Evolutionary conservation across 192 early-diverging fungal genomes (phyloP), one percentile per base, ranked within the genome.

Genomic region (Rhizophlyctis rosea): DNA sequence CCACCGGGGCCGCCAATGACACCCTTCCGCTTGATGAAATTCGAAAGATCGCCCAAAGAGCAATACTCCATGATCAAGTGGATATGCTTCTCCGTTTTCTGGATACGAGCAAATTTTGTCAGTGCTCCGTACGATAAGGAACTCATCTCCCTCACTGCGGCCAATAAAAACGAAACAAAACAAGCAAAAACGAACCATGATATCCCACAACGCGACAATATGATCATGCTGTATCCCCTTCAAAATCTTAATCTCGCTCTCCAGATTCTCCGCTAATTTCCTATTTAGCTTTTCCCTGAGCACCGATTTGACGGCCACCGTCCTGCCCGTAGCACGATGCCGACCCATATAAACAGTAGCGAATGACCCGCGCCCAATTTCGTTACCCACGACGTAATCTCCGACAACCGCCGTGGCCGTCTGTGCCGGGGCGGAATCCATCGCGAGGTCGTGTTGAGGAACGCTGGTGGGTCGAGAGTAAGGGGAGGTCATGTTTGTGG

Each of bases 51-150:
- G 34, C 97, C 97, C 63, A 94, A 62, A n/a, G 87, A 81, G 71
- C 97, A 99, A 62, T 89, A 99, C 72, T 99, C 95, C 95, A 99
- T 97, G 13, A 99, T 81, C 51, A 99, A 78, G 69, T 98, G 90
- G 51, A 99, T 97, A 65, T 96, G 90, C 56, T 86, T 87, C 51
- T 90, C 88, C 9, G 92, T 90, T 84, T 96, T 95, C 88, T 91
- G 61, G 50, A 28, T 4, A 29, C 3, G 18, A 47, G 53, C 39
- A 49, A 4, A 35, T 34, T 29, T 70, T 14, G 34, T 31, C 14
- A 73, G 50, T 28, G 24, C 24, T 5, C n/a, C n/a, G n/a, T n/a
- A n/a, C n/a, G n/a, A n/a, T n/a, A n/a, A n/a, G n/a, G n/a, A n/a
- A n/a, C n/a, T n/a, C n/a, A n/a, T n/a, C n/a, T n/a, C n/a, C n/a